Evolutionary conservation across 75 land plant species (phyloP).

Genomic region (Cunninghamia lanceolata): DNA sequence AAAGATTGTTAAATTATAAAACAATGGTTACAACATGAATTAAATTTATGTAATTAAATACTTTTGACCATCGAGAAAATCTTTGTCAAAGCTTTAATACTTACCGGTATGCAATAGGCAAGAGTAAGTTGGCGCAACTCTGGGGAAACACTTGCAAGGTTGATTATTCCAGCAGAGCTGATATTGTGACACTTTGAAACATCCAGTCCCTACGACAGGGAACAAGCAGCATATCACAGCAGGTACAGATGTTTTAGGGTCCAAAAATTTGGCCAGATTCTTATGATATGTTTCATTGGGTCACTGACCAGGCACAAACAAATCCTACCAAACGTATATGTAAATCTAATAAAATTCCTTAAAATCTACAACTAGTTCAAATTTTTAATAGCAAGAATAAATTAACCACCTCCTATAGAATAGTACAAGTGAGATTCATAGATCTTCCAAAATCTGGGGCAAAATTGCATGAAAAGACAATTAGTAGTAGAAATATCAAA

Average conservation of each 20-base stretch:
- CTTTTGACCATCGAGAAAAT: not conserved
- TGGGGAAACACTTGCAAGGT: conserved; percentile 34
- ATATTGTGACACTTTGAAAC: conserved; percentile 54
- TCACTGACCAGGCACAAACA: not conserved
- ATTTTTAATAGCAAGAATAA: not conserved
- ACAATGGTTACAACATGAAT: not conserved
- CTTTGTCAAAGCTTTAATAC: not conserved
- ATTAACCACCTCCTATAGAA: not conserved
- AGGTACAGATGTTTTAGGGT: not conserved
- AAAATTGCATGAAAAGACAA: not conserved
- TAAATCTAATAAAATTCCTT: not conserved
- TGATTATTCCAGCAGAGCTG: conserved; percentile 45
- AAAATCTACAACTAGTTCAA: not conserved
- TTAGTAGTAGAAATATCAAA: not conserved
- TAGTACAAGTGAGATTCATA: not conserved
- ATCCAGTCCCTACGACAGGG: conserved; percentile 38
- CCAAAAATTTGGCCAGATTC: not conserved
- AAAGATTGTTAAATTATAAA: not conserved
- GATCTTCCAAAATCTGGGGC: not conserved
- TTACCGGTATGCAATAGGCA: conserved; percentile 42
- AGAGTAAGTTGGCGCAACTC: conserved; percentile 43
- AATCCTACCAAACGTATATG: not conserved
- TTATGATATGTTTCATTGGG: not conserved
- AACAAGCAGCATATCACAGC: not conserved
- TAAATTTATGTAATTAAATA: not conserved